A percentile compares a stretch with the other conserved stretches of the same genome.
phyloP scores from a whole-genome alignment of 2,329 filamentous ascomycete genomes.

The Trichophyton verrucosum region DNA sequence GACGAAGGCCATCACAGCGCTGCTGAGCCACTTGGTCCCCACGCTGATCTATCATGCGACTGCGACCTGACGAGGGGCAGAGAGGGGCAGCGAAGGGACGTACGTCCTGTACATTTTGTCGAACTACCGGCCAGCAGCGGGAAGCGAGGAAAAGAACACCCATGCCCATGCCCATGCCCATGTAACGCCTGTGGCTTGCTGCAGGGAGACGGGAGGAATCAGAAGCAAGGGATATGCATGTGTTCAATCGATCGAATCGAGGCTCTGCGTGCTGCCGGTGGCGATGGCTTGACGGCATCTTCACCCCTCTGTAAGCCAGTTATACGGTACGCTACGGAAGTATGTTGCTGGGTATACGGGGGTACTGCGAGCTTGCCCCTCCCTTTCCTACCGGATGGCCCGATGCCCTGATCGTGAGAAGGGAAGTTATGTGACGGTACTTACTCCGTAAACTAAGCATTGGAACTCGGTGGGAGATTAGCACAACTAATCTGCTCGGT shows the following conservation, averaged over 20 bases:
- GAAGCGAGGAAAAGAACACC: background rate
- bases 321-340: too few relatives aligned
- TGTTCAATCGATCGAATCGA: background rate
- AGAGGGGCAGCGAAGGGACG: too few relatives aligned
- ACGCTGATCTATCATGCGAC: background rate
- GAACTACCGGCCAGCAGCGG: background rate
- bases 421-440: background rate
- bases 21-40: background rate
- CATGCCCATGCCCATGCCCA: too few relatives aligned
- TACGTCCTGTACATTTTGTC: too few relatives aligned
- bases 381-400: background rate
- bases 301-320: too few relatives aligned
- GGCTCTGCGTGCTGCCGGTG: background rate
- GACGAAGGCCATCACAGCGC: background rate
- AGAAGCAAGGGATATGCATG: background rate
- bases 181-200: background rate
- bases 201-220: background rate
- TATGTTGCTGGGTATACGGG: too few relatives aligned
- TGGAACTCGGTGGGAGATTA: background rate
- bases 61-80: background rate
- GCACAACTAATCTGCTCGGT: background rate
- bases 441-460: background rate
- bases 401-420: background rate
- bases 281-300: background rate
- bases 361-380: background rate